Evolutionary conservation across 2,329 filamentous ascomycete species (phyloP), one percentile per base, ranked within the genome.

Genomic region (Penicillium sp.): DNA sequence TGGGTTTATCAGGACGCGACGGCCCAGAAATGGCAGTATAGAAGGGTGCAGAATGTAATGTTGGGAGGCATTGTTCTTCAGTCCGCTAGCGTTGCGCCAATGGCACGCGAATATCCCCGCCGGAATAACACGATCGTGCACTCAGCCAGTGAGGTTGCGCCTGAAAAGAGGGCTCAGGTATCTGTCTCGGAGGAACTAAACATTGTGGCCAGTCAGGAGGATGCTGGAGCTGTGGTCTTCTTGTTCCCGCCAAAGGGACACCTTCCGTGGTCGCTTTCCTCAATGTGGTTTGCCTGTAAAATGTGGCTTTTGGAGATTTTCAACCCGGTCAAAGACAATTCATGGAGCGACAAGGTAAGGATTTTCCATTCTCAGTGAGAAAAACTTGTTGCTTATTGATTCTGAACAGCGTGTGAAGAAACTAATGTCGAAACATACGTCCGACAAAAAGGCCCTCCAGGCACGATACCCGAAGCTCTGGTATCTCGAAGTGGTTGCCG

Each of bases 401-500:
- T 24, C n/a, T 14, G n/a, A 5, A 19, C 24, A 69, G 66, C 60
- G 65, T 18, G 40, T 68, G 6, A 52, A 62, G 4, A 54, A 46
- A 6, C 44, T 70, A 11, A 31, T 68, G 5, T 36, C 40, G 31
- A 40, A 33, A 22, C 53, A 62, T 19, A 46, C 27, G 6, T 13
- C 10, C 10, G 36, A 56, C 6, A 27, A 61, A 18, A 27, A 54
- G 10, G 47, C 24, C 4, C 35, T 67, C 4, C 47, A 49, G 7
- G 31, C 22, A 31, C 40, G 24, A 6, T 60, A 64, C 52, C 22
- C 44, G 6, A 49, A 59, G 14, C 33, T 69, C 16, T 71, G 69
- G 68, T 69, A 70, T 55, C 58, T 69, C 11, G 68, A 70, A 41
- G 65, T 71, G 2, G 22, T 71, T 16, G 68, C 65, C 31, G 67